Percentiles rank a stretch among this genome's conserved stretches.
Conservation (phyloP, 73 alveolate genomes). For the Uronychia binucleata region DNA sequence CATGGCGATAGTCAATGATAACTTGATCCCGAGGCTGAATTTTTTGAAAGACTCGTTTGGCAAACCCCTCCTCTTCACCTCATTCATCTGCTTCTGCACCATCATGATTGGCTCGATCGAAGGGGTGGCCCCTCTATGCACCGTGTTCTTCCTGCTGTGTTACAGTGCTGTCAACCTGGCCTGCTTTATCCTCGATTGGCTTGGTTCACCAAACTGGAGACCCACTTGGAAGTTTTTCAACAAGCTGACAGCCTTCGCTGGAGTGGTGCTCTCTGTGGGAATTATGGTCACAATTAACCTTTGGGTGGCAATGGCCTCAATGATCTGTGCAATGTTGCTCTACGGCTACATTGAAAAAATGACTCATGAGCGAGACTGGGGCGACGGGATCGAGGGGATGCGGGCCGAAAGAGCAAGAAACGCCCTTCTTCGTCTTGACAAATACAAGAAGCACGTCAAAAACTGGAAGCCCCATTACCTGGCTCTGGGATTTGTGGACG, state of each 20-base stretch:
- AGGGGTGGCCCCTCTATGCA: slow-evolving; percentile 64
- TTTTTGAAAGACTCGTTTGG: slow-evolving; percentile 11
- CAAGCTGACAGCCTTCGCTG: slow-evolving; percentile 53
- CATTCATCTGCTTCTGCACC: slow-evolving; percentile 8
- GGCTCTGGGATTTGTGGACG: slow-evolving; percentile 62
- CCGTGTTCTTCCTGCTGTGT: slow-evolving; percentile 62
- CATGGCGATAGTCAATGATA: slow-evolving; percentile 64
- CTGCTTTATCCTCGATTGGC: slow-evolving; percentile 57
- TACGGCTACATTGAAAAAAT: slow-evolving; percentile 64
- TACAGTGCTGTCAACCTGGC: slow-evolving; percentile 65
- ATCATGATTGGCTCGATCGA: slow-evolving; percentile 60
- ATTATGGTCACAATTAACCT: slow-evolving; percentile 62
- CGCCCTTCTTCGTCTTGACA: slow-evolving; percentile 64
- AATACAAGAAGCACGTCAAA: slow-evolving; percentile 61
- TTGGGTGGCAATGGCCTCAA: slow-evolving; percentile 70
- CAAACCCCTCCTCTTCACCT: slow-evolving; percentile 34
- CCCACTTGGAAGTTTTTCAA: slow-evolving; percentile 71
- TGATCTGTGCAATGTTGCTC: slow-evolving; percentile 37
- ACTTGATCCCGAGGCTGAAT: slow-evolving; percentile 45
- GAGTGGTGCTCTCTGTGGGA: slow-evolving; percentile 55
- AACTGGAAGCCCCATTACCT: slow-evolving; percentile 75
- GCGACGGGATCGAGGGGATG: slow-evolving; percentile 75
- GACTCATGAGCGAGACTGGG: slow-evolving; percentile 70
- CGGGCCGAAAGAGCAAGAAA: slow-evolving; percentile 73
- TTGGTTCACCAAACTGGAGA: slow-evolving; percentile 75